These are phyloP conservation scores for Phytophthora fragariae DNA, from an alignment of 352 stramenopile genomes.

Conservation along the genomic window DNA sequence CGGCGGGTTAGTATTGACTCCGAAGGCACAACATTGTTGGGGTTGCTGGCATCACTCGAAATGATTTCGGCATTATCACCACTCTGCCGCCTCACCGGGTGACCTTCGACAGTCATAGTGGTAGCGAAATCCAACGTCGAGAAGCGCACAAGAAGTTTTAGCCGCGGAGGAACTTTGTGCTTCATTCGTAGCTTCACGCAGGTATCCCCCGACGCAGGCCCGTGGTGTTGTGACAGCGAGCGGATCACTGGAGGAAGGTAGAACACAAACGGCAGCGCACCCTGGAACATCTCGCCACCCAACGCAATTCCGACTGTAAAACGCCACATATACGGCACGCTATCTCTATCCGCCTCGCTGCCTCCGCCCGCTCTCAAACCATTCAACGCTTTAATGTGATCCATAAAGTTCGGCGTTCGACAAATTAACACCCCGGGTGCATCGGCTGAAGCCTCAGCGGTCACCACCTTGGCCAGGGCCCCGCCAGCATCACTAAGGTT, in stretches of 20 bases:
- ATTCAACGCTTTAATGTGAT: conserved; percentile 54
- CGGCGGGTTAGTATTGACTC: not conserved
- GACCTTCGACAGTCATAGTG: conserved; percentile 27
- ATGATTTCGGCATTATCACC: not conserved
- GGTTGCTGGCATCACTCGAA: not conserved
- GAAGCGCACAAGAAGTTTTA: conserved; percentile 68
- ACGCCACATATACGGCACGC: conserved; percentile 29
- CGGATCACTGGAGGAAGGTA: conserved; percentile 70
- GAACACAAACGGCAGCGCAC: conserved; percentile 53
- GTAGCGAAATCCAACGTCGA: conserved; percentile 41
- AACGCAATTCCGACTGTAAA: conserved; percentile 57
- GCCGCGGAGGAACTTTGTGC: conserved; percentile 57
- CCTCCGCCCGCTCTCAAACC: conserved; percentile 9
- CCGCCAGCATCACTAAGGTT: not conserved
- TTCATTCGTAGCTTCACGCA: conserved; percentile 73
- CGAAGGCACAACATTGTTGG: not conserved
- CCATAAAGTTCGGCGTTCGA: conserved; percentile 60
- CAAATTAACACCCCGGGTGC: conserved; percentile 44
- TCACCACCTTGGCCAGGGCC: conserved; percentile 27
- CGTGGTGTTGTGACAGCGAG: conserved; percentile 74
- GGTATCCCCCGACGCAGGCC: conserved; percentile 65
- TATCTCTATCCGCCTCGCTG: conserved; percentile 13
- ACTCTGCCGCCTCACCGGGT: not conserved
- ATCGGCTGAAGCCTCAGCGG: conserved; percentile 13
- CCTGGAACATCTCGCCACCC: conserved; percentile 54